Evolutionary conservation across 805 yeast species (phyloP), one percentile per base, ranked within the genome.

Genomic region (Ogataea paraovalis): DNA sequence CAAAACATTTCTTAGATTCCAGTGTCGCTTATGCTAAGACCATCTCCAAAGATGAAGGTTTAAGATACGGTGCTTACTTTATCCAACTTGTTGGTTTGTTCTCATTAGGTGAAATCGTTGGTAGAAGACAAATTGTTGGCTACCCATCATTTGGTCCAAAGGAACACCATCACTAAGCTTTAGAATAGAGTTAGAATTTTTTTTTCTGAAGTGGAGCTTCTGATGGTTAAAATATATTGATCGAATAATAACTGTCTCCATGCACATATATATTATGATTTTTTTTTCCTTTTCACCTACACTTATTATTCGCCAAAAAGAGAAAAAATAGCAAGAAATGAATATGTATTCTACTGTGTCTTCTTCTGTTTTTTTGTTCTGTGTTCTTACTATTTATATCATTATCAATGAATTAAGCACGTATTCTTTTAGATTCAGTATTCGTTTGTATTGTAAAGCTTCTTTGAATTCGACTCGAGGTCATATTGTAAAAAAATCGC

Each of bases 101-200:
- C 72, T 82, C 97, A 23, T 76, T 92, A 41, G 99, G 99, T 67
- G 99, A 94, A 78, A 82, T 91, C 59, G 78, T 94, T 64, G 99
- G 99, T 65, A 89, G 98, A 78, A 86, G 98, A 77, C 82, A 87
- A 63, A 60, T 94, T 51, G 87, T 90, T 64, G 97, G 97, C 58
- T 92, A 94, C 78, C 87, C 87, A 64, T 62, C 76, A 16, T 76
- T 70, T 58, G 82, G 80, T 52, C 80, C 78, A 67, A 52, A 70
- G 60, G 68, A 68, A 48, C 66, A 65, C 51, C 68, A 63, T 47
- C 46, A 44, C 32, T 44, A 39, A 25, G 18, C 16, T 34, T 10
- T 16, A 34, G 34, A 30, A 12, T 30, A 30, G 34, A 30, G 34
- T 30, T 30, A 14, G 34, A 30, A 30, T 30, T 8, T 30, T 30